Percentiles rank a stretch among this genome's conserved stretches.
Evolutionary conservation across 2,329 filamentous ascomycete species (phyloP).

Genomic region (Aspergillus uvarum): DNA sequence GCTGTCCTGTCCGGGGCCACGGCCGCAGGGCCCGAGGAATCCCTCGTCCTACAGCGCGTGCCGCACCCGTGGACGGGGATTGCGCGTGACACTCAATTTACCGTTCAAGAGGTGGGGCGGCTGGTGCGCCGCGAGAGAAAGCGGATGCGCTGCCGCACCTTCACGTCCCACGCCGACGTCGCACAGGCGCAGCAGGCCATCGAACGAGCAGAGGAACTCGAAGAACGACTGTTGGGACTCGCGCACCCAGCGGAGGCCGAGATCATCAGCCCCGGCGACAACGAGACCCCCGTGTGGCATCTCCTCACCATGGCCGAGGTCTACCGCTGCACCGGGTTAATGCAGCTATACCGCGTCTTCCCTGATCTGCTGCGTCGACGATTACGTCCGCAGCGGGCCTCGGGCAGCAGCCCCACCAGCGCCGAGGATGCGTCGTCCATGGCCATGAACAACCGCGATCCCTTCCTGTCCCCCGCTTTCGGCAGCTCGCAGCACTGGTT

Average conservation of each 20-base stretch:
- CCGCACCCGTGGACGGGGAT: slow-evolving; percentile 44
- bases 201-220: slow-evolving; percentile 41
- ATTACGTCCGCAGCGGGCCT: slow-evolving; percentile 26
- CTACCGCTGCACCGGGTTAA: slow-evolving; percentile 53
- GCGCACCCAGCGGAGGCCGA: slow-evolving; percentile 49
- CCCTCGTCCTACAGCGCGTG: slow-evolving; percentile 35
- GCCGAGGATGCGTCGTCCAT: not conserved
- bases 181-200: slow-evolving; percentile 36
- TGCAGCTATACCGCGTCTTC: slow-evolving; percentile 57
- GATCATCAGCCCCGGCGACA: slow-evolving; percentile 53
- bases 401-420: slow-evolving; percentile 7
- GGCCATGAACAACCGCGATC: slow-evolving; percentile 15
- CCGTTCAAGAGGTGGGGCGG: slow-evolving; percentile 48
- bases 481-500: slow-evolving; percentile 19
- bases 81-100: slow-evolving; percentile 38
- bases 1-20: slow-evolving; percentile 25
- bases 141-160: slow-evolving; percentile 34
- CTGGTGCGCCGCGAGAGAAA: slow-evolving; percentile 38
- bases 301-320: slow-evolving; percentile 55
- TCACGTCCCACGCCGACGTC: slow-evolving; percentile 40
- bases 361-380: slow-evolving; percentile 51
- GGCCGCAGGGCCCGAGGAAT: slow-evolving; percentile 24
- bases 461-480: slow-evolving; percentile 27
- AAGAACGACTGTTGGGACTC: slow-evolving; percentile 49
- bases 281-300: slow-evolving; percentile 54